These are phyloP conservation scores for Stagonosporopsis rhizophila DNA, from an alignment of 2,329 filamentous ascomycete species.

Conservation along the genomic window DNA sequence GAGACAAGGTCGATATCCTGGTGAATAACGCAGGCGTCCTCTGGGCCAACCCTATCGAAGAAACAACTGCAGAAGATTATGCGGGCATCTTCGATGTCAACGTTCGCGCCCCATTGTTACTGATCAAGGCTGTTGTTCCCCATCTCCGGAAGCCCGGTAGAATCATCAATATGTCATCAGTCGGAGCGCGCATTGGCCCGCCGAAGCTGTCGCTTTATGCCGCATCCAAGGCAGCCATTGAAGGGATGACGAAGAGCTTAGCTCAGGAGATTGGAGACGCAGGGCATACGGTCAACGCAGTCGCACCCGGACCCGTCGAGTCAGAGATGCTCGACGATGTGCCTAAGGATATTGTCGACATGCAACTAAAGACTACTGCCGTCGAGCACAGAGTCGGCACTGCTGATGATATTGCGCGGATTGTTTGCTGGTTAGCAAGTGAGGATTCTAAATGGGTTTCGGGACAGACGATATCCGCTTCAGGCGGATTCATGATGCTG, in stretches of 20 bases:
- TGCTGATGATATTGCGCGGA: conserved; percentile 61
- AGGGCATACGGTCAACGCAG: conserved; percentile 67
- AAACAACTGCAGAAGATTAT: conserved; percentile 58
- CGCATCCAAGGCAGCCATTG: conserved; percentile 66
- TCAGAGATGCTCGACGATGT: conserved; percentile 65
- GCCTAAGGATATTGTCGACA: conserved; percentile 56
- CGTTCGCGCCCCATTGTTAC: conserved; percentile 61
- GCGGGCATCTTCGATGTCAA: conserved; percentile 64
- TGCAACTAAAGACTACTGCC: conserved; percentile 60
- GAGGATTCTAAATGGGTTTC: conserved; percentile 53
- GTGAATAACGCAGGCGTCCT: conserved; percentile 53
- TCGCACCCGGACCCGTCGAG: conserved; percentile 66
- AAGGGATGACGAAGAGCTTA: conserved; percentile 66
- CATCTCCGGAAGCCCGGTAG: conserved; percentile 57
- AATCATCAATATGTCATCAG: conserved; percentile 67
- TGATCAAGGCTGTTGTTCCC: conserved; percentile 62
- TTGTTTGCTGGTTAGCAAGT: conserved; percentile 64
- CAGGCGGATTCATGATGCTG: conserved; percentile 55
- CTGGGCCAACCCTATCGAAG: conserved; percentile 35
- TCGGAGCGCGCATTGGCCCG: conserved; percentile 59
- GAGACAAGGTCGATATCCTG: conserved; percentile 52
- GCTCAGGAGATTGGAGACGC: conserved; percentile 64
- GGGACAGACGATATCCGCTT: conserved; percentile 64
- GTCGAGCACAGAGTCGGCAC: conserved; percentile 61
- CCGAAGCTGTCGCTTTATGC: conserved; percentile 59